Conservation (phyloP, 768 basidiomycete species). For the Xerocomellus dryophilus region DNA sequence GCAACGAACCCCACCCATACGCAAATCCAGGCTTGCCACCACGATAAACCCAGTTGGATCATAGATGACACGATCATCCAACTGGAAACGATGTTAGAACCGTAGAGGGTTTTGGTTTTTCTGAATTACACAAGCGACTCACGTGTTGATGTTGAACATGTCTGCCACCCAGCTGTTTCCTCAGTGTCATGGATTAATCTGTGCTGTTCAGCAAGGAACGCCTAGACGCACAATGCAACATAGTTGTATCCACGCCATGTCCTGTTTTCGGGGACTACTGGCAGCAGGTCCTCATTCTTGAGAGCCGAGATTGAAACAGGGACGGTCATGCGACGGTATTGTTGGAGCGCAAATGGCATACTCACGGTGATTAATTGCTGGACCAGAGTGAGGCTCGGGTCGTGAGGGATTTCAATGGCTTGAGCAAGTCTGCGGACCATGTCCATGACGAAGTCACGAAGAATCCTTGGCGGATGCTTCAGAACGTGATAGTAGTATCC, state of each 20-base stretch:
- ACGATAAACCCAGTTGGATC: slow-evolving; percentile 67
- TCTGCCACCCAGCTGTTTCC: slow-evolving; percentile 72
- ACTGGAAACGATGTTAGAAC: slow-evolving; percentile 31
- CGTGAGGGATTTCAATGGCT: slow-evolving; percentile 51
- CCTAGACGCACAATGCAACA: slow-evolving; percentile 52
- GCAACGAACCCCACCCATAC: slow-evolving; percentile 63
- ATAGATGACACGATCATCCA: slow-evolving; percentile 80
- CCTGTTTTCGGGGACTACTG: slow-evolving; percentile 60
- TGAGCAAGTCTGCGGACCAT: slow-evolving; percentile 23
- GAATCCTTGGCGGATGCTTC: neutral
- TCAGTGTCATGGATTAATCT: neutral
- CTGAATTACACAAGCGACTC: slow-evolving; percentile 26
- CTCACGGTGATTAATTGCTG: slow-evolving; percentile 59
- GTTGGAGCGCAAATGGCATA: slow-evolving; percentile 8
- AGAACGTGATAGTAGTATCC: neutral
- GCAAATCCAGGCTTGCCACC: slow-evolving; percentile 86
- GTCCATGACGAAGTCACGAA: slow-evolving; percentile 18
- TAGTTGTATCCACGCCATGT: slow-evolving; percentile 69
- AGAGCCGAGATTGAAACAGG: slow-evolving; percentile 17
- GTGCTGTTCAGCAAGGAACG: neutral
- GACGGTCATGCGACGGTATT: neutral
- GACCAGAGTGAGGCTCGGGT: slow-evolving; percentile 49
- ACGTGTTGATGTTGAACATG: slow-evolving; percentile 78
- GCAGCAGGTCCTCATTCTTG: slow-evolving; percentile 69
- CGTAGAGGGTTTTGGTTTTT: neutral